Evolutionary conservation across 2,329 filamentous ascomycete genomes (phyloP), one percentile per base, ranked within the genome.

Genomic region (Diaporthe velutina): DNA sequence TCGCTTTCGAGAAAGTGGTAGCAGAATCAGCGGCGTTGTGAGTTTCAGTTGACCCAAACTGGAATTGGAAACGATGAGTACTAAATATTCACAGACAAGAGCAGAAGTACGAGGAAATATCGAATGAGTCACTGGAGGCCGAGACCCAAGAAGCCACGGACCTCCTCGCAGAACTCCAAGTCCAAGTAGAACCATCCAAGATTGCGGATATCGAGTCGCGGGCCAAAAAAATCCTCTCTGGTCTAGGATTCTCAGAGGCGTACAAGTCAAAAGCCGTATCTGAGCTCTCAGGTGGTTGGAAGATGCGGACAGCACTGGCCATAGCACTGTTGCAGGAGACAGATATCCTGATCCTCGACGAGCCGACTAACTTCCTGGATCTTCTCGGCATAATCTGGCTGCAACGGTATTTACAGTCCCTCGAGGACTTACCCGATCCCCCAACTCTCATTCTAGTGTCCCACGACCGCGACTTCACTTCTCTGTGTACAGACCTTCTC

Each of bases 341-440:
- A 0, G 94, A 97, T 77, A 90, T 97, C 3, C 86, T 97, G 74
- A 92, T 97, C 68, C 90, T 97, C 2, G 95, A 97, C 81, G 95
- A 97, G 81, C 95, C 95, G 0, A 97, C 95, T 45, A 97, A 97
- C 80, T 97, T 95, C 80, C 88, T 97, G 1, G 95, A 97, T 79
- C 86, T 97, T 0, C 88, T 95, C 0, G 94, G 94, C 1, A 95
- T 98, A 74, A 90, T 98, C 73, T 97, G 95, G 94, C 87, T 98
- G 1, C 93, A 97, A 80, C 89, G 89, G 17, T 93, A 95, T 80
- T 89, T 98, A 13, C 85, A 89, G 50, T 84, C 88, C 1, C 82
- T 93, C 3, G 86, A 87, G 5, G 88, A 91, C 28, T 82, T 82
- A 0, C 84, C 87, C 0, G 83, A 86, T 2, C 90, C 89, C 0